A percentile compares a stretch with the other conserved stretches of the same genome.
phyloP scores from a whole-genome alignment of 2,329 filamentous ascomycete species.

The Trichoderma atrobrunneum region DNA sequence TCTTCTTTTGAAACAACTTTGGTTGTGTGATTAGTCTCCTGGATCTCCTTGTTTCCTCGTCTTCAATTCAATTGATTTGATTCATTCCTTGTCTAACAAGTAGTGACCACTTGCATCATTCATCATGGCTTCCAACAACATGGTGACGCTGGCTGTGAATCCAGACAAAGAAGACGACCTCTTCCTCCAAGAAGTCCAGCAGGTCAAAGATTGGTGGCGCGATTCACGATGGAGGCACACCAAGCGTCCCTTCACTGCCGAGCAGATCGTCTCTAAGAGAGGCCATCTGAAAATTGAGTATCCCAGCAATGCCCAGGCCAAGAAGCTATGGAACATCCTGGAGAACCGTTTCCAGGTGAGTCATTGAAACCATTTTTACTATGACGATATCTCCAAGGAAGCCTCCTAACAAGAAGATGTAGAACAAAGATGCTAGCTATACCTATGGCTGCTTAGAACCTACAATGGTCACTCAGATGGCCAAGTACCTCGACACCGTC shows the following conservation, averaged over 20 bases:
- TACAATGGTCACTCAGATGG: slow-evolving; percentile 99
- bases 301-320: slow-evolving; percentile 80
- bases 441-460: slow-evolving; percentile 98
- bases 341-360: slow-evolving; percentile 80
- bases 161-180: slow-evolving; percentile 59
- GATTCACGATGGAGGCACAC: slow-evolving; percentile 91
- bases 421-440: slow-evolving; percentile 83
- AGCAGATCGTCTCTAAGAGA: slow-evolving; percentile 95
- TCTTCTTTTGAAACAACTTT: not conserved
- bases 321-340: slow-evolving; percentile 92
- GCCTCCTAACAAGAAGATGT: slow-evolving; percentile 14
- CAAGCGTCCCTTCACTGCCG: slow-evolving; percentile 87
- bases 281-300: slow-evolving; percentile 89
- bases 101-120: slow-evolving; percentile 20
- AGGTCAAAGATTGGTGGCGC: slow-evolving; percentile 91
- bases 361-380: not conserved
- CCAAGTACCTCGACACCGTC: slow-evolving; percentile 96
- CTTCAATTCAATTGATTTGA: not conserved
- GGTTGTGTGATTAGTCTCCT: not conserved
- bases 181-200: slow-evolving; percentile 78
- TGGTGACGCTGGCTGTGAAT: slow-evolving; percentile 57
- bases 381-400: not conserved
- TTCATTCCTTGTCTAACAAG: not conserved
- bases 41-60: not conserved
- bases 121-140: slow-evolving; percentile 61